A percentile compares a stretch with the other conserved stretches of the same genome.
These are phyloP conservation scores for Backusella liffmaniae DNA, from an alignment of 192 early-diverging fungal species.

Conservation along the genomic window DNA sequence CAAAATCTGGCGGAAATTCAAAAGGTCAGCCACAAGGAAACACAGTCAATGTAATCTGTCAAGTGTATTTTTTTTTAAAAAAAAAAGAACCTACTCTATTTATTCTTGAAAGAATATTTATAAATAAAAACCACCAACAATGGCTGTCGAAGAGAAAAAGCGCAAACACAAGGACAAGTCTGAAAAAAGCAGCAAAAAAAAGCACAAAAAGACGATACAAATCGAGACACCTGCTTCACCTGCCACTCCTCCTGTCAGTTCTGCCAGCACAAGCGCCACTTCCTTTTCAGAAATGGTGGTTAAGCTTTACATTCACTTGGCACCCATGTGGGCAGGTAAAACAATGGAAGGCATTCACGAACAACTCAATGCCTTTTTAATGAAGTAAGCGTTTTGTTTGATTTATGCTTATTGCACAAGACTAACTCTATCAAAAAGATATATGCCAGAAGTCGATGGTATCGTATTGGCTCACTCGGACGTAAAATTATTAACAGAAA, in stretches of 20 bases:
- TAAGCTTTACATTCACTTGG: slow-evolving; percentile 59
- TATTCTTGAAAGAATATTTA: no score
- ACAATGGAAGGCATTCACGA: slow-evolving; percentile 58
- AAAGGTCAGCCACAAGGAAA: no score
- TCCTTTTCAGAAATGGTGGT: slow-evolving; percentile 33
- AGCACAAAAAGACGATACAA: slow-evolving; percentile 14
- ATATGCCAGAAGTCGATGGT: slow-evolving; percentile 83
- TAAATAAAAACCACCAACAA: neutral
- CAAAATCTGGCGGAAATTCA: no score
- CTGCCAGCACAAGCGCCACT: neutral
- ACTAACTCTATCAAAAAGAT: slow-evolving; percentile 41
- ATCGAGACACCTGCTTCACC: slow-evolving; percentile 2
- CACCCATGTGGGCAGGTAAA: slow-evolving; percentile 62
- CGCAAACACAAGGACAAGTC: slow-evolving; percentile 30
- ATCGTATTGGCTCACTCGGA: slow-evolving; percentile 82
- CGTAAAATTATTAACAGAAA: slow-evolving; percentile 53
- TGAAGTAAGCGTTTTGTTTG: slow-evolving; percentile 48
- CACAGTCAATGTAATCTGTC: no score
- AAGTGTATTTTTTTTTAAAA: no score
- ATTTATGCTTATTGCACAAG: neutral
- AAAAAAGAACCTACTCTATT: no score
- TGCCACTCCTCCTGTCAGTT: neutral
- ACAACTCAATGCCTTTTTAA: slow-evolving; percentile 64
- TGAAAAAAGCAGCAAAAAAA: slow-evolving; percentile 19
- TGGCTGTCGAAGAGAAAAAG: slow-evolving; percentile 27